Conservation (phyloP, 306 rosid species). For the Vigna trinervia region DNA sequence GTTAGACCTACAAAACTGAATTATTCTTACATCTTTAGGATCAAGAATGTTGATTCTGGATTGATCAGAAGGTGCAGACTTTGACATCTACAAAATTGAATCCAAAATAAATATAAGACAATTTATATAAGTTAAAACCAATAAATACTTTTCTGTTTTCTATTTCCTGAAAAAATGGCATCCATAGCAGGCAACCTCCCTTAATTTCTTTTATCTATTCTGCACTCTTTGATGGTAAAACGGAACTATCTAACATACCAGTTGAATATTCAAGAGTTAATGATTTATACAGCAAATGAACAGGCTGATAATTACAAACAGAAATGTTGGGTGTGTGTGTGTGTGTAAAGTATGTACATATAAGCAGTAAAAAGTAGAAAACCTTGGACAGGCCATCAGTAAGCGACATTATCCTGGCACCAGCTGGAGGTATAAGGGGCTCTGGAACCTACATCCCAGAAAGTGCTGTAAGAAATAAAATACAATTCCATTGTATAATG, state of each 20-base stretch:
- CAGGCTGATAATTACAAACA: neutral
- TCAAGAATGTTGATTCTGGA: conserved; percentile 97
- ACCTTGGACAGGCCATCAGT: conserved; percentile 97
- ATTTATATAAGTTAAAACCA: conserved; percentile 26
- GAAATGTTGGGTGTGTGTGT: neutral
- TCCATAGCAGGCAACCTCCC: conserved; percentile 1
- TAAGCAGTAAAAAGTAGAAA: conserved; percentile 14
- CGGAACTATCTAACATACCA: conserved; percentile 20
- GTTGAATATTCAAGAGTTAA: conserved; percentile 26
- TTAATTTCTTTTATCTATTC: conserved; percentile 4
- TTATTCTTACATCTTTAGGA: conserved; percentile 71
- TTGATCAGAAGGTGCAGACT: conserved; percentile 95
- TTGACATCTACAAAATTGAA: conserved; percentile 83
- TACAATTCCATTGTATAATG: conserved; percentile 30
- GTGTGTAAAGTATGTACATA: neutral
- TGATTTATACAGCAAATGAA: conserved; percentile 27
- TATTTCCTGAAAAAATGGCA: conserved; percentile 15
- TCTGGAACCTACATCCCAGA: conserved; percentile 80
- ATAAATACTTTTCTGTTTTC: conserved; percentile 30
- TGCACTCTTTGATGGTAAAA: conserved; percentile 9
- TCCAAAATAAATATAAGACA: conserved; percentile 42
- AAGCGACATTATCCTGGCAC: conserved; percentile 96
- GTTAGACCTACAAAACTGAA: conserved; percentile 9
- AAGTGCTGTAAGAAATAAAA: conserved; percentile 35
- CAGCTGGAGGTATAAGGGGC: conserved; percentile 94